A percentile compares a stretch with the other conserved stretches of the same genome.
Evolutionary conservation across 1,284 basidiomycete species (phyloP).

Genomic region (Leccinum pallidistipes): DNA sequence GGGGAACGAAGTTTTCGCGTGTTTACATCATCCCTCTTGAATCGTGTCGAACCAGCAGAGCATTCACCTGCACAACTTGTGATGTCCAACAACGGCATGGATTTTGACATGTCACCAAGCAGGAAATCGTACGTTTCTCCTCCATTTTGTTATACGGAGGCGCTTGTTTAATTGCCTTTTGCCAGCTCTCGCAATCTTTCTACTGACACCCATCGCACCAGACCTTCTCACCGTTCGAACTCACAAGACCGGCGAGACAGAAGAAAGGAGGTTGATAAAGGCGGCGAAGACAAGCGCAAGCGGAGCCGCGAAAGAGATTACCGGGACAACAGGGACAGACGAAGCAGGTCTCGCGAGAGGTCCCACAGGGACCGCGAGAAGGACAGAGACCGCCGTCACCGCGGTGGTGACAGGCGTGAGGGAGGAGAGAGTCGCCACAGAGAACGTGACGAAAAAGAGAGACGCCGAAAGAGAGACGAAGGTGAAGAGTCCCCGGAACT

Average conservation of each 20-base stretch:
- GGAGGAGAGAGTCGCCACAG: constrained; percentile 43
- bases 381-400: constrained; percentile 48
- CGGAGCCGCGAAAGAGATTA: constrained; percentile 54
- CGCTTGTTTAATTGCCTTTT: constrained; percentile 16
- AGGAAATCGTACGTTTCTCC: constrained; percentile 58
- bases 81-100: constrained; percentile 54
- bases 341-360: constrained; percentile 44
- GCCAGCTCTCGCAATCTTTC: constrained; percentile 67
- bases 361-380: constrained; percentile 45
- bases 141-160: constrained; percentile 3
- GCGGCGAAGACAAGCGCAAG: constrained; percentile 52
- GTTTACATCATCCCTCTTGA: constrained; percentile 26
- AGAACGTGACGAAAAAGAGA: constrained; percentile 49
- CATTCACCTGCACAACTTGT: constrained; percentile 2
- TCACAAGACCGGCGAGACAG: constrained; percentile 56
- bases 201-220: constrained; percentile 69
- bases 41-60: constrained; percentile 12
- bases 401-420: constrained; percentile 50
- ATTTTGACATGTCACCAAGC: constrained; percentile 61
- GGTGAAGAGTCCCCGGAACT: constrained; percentile 45
- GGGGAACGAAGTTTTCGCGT: constrained; percentile 36
- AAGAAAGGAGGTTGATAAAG: constrained; percentile 53
- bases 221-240: constrained; percentile 66
- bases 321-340: constrained; percentile 49
- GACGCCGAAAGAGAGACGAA: constrained; percentile 62